A percentile compares a stretch with the other conserved stretches of the same genome.
These are phyloP conservation scores for Pseudomassariella vexata DNA, from an alignment of 2,329 filamentous ascomycete species.

Conservation along the genomic window DNA sequence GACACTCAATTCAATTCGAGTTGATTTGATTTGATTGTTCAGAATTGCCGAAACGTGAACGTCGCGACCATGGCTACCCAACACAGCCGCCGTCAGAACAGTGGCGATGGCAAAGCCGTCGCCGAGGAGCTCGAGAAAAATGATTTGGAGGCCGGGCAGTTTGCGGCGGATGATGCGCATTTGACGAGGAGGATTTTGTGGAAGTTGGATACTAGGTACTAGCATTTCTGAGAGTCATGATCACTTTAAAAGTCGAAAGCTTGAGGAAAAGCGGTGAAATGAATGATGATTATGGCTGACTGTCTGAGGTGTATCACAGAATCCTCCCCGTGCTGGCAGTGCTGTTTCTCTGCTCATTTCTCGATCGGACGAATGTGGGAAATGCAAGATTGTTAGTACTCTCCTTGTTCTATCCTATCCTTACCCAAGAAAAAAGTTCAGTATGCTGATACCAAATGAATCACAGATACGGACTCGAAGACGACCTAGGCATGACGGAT, in stretches of 20 bases:
- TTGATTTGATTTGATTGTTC: too few species aligned
- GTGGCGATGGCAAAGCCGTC: slow-evolving; percentile 12
- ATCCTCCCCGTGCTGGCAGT: slow-evolving; percentile 59
- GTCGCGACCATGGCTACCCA: slow-evolving; percentile 1
- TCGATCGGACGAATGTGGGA: slow-evolving; percentile 68
- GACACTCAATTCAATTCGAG: too few species aligned
- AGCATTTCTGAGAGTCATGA: slow-evolving; percentile 3
- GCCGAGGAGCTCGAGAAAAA: slow-evolving; percentile 21
- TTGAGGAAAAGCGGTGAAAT: too few species aligned
- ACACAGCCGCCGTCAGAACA: slow-evolving; percentile 11
- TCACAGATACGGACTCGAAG: slow-evolving; percentile 45
- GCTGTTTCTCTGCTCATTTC: slow-evolving; percentile 58
- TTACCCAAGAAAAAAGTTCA: neutral
- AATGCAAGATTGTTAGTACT: slow-evolving; percentile 52
- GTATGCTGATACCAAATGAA: neutral
- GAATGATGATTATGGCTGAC: too few species aligned
- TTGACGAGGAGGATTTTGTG: slow-evolving; percentile 39
- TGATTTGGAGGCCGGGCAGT: slow-evolving; percentile 2
- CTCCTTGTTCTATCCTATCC: too few species aligned
- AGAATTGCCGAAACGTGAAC: too few species aligned
- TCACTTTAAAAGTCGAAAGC: too few species aligned
- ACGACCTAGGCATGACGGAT: slow-evolving; percentile 51
- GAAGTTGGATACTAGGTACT: slow-evolving; percentile 50
- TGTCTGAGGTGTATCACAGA: too few species aligned
- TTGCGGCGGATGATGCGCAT: slow-evolving; percentile 13